Base-by-base conservation (phyloP, 352 stramenopile genomes). In the Phytophthora sojae region DNA sequence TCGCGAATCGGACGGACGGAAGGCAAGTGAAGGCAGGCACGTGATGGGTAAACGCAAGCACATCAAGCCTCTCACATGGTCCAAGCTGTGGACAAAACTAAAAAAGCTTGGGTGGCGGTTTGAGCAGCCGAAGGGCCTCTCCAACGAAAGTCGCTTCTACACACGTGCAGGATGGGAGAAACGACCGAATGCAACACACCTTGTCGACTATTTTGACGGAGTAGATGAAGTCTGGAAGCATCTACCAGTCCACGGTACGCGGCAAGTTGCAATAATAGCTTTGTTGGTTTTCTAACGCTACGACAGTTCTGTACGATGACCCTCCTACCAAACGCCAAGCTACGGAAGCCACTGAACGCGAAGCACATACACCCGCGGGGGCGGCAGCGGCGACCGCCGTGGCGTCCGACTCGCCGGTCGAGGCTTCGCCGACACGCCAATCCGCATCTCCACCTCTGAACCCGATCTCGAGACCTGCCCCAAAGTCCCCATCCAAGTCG, bases 121-220 rank as follows among this genome's bases (percentile, higher is more conserved):
- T 52, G 55, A 61, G 21, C 32, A 25, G 6, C 42, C 42, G 19
- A 55, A 55, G 17, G 39, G 42, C 3, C 57, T 63, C 19, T 42
- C 57, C n/a, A 54, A 4, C 6, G 57, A 63, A 14, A 54, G 54
- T n/a, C 37, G 25, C 11, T 55, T 55, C 26, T 63, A 55, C 29
- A 63, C 57, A n/a, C 14, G 23, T 26, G n/a, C 26, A 7, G 42
- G 42, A 6, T 63, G 57, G 57, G 30, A 63, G 1, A 63, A 54
- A n/a, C 37, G 39, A 11, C 39, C 57, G 25, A 55, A 63, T 9
- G 42, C 6, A 29, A 54, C 42, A 11, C 42, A 63, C 44, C 44
- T 55, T 8, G 57, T 55, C 4, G 39, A 53, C 56, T 53, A 62
- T n/a, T 62, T 62, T 49, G 39, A 62, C 21, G 56, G 56, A 42